Percentiles rank a stretch among this genome's conserved stretches.
Evolutionary conservation across 768 basidiomycete genomes (phyloP).

Genomic region (Coprinopsis strossmayeri): DNA sequence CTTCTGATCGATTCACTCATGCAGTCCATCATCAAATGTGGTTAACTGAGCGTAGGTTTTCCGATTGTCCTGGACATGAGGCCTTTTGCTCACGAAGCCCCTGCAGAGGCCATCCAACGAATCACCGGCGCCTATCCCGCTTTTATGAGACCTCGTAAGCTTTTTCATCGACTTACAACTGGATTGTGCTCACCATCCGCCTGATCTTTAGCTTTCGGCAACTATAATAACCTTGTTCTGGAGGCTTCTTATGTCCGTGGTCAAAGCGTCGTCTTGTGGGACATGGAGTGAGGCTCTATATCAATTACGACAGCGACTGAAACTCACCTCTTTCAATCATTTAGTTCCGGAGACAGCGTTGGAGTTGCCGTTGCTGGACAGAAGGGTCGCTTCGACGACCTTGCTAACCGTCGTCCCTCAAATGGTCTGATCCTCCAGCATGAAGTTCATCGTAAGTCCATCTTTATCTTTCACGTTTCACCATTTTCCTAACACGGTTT

Average conservation of each 20-base stretch:
- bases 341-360: conserved; percentile 35
- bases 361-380: conserved; percentile 23
- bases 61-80: too few relatives aligned
- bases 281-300: conserved; percentile 25
- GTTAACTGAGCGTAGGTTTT: conserved; percentile 15
- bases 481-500: background rate
- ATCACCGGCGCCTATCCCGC: conserved; percentile 27
- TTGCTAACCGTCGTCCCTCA: conserved; percentile 23
- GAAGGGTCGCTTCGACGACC: conserved; percentile 21
- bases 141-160: conserved; percentile 29
- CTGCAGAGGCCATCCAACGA: conserved; percentile 6
- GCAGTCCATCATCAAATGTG: conserved; percentile 20
- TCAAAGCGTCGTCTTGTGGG: conserved; percentile 30
- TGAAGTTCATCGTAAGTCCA: conserved; percentile 16
- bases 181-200: background rate
- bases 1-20: background rate
- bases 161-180: background rate
- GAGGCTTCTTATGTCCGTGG: conserved; percentile 19
- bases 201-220: conserved; percentile 27
- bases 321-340: background rate
- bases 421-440: conserved; percentile 35
- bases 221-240: conserved; percentile 31
- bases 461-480: background rate
- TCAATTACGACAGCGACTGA: background rate
- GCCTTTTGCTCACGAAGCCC: background rate